Evolutionary conservation across 345 rosid species (phyloP).

Genomic region (Brassica juncea): DNA sequence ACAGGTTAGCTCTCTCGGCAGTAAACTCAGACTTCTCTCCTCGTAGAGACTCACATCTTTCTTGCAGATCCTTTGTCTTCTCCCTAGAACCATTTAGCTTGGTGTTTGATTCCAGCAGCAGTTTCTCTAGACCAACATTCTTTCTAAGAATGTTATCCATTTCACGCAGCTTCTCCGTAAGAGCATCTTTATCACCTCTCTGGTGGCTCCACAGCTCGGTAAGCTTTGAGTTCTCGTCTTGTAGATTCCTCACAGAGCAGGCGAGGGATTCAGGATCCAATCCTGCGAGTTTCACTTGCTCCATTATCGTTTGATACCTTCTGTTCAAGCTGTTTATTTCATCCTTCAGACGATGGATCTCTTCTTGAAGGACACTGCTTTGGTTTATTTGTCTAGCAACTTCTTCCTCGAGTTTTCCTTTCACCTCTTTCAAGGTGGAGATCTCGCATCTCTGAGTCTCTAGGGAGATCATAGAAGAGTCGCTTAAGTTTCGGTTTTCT

Average conservation of each 20-base stretch:
- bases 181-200: slow-evolving; percentile 50
- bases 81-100: slow-evolving; percentile 68
- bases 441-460: slow-evolving; percentile 54
- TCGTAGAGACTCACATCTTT: slow-evolving; percentile 61
- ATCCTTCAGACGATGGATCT: slow-evolving; percentile 67
- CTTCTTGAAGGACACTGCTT: slow-evolving; percentile 70
- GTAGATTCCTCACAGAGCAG: slow-evolving; percentile 62
- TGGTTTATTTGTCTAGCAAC: slow-evolving; percentile 56
- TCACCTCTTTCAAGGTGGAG: slow-evolving; percentile 58
- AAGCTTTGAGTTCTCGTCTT: slow-evolving; percentile 62
- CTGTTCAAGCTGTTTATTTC: slow-evolving; percentile 59
- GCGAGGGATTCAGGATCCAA: slow-evolving; percentile 56
- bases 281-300: slow-evolving; percentile 69
- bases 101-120: slow-evolving; percentile 71
- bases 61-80: slow-evolving; percentile 58
- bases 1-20: slow-evolving; percentile 70
- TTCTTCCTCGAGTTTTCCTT: slow-evolving; percentile 73
- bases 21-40: slow-evolving; percentile 71
- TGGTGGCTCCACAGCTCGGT: slow-evolving; percentile 54
- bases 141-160: slow-evolving; percentile 56
- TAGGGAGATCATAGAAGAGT: slow-evolving; percentile 51
- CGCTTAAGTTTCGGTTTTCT: slow-evolving; percentile 53
- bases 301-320: slow-evolving; percentile 57
- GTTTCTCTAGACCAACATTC: slow-evolving; percentile 63
- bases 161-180: slow-evolving; percentile 54